Conservation (phyloP, 2,329 filamentous ascomycete genomes). For the Biscogniauxia sp. region DNA sequence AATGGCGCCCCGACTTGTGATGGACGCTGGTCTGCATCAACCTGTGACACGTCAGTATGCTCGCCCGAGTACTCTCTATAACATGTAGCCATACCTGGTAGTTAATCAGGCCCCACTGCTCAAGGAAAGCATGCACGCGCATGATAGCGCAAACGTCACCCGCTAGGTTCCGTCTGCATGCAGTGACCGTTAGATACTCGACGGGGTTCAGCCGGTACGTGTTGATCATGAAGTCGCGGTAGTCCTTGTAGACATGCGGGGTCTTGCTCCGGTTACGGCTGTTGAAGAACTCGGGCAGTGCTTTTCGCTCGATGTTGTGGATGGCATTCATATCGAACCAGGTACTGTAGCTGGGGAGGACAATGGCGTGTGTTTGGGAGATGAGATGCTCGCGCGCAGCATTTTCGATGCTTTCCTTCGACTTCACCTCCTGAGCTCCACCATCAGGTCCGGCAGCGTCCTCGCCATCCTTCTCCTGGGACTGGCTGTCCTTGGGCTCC, state of each 20-base stretch:
- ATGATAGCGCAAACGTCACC: conserved; percentile 99
- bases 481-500: conserved; percentile 48
- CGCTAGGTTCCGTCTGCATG: conserved; percentile 89
- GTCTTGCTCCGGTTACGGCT: conserved; percentile 98
- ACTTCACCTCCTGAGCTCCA: conserved; percentile 58
- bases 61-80: background rate
- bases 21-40: conserved; percentile 91
- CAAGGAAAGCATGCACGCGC: conserved; percentile 95
- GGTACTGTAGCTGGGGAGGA: conserved; percentile 93
- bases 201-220: conserved; percentile 94
- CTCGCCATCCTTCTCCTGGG: conserved; percentile 41
- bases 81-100: conserved; percentile 70
- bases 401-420: conserved; percentile 78
- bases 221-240: conserved; percentile 99
- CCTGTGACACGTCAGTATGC: conserved; percentile 52
- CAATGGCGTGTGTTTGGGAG: conserved; percentile 90
- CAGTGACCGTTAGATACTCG: conserved; percentile 95
- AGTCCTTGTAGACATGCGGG: conserved; percentile 95
- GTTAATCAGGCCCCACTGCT: conserved; percentile 98
- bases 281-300: conserved; percentile 97
- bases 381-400: conserved; percentile 90
- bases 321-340: conserved; percentile 99
- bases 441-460: conserved; percentile 45
- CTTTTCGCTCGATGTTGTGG: conserved; percentile 89
- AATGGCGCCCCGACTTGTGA: conserved; percentile 96